These are phyloP conservation scores for Podospora pseudoanserina DNA, from an alignment of 495 filamentous ascomycete genomes.

Conservation along the genomic window DNA sequence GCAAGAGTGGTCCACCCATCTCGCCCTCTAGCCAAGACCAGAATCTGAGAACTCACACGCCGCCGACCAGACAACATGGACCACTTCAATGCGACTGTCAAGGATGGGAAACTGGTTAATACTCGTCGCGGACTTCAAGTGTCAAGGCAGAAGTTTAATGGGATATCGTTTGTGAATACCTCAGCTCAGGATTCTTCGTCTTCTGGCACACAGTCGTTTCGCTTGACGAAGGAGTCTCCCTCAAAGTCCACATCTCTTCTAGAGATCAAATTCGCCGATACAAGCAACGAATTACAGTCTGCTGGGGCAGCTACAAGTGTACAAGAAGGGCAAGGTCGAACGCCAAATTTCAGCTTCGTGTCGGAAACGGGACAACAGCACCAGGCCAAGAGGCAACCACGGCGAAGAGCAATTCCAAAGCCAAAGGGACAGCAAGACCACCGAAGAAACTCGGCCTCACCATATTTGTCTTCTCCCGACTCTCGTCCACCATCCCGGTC, in stretches of 20 bases:
- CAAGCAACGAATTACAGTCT: not conserved
- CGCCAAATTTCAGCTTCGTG: not conserved
- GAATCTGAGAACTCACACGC: not conserved
- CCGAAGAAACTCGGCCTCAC: slow-evolving; percentile 12
- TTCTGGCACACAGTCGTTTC: not conserved
- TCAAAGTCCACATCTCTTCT: slow-evolving; percentile 1
- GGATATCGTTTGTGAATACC: slow-evolving; percentile 33
- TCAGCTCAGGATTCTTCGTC: slow-evolving; percentile 16
- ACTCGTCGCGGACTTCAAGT: slow-evolving; percentile 32
- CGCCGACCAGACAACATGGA: slow-evolving; percentile 22
- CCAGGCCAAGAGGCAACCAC: slow-evolving; percentile 16
- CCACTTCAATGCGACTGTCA: slow-evolving; percentile 33
- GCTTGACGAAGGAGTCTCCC: not conserved
- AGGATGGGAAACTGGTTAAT: slow-evolving; percentile 29
- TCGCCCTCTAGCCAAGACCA: not conserved
- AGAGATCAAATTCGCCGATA: slow-evolving; percentile 25
- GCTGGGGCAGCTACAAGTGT: not conserved
- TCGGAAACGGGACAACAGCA: slow-evolving; percentile 10
- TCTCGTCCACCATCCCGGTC: slow-evolving; percentile 3
- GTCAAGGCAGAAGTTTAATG: slow-evolving; percentile 31
- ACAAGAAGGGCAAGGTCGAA: not conserved
- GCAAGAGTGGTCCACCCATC: not conserved
- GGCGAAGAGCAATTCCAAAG: slow-evolving; percentile 7
- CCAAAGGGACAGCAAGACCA: slow-evolving; percentile 5
- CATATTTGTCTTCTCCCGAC: not conserved